These are phyloP conservation scores for Sisymbrium altissimum DNA, from an alignment of 345 rosid genomes.

Conservation along the genomic window DNA sequence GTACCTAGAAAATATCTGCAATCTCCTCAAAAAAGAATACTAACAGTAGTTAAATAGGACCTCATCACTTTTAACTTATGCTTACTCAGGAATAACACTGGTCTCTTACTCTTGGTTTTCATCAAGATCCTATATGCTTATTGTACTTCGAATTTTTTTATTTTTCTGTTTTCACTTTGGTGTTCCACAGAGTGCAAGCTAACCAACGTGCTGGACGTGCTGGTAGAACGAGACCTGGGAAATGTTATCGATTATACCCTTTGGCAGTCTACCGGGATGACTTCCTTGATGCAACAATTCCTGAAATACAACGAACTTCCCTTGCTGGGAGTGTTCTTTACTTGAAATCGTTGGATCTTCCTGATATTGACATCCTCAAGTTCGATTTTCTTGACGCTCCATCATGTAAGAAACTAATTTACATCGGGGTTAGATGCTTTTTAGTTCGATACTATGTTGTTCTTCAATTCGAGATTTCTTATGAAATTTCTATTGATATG, in stretches of 20 bases:
- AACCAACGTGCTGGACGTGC: conserved; percentile 99
- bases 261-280: conserved; percentile 69
- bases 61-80: conserved; percentile 12
- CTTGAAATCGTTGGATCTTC: conserved; percentile 88
- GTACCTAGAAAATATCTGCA: background rate
- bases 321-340: conserved; percentile 94
- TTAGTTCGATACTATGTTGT: background rate
- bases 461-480: background rate
- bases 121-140: too few species aligned
- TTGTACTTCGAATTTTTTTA: too few species aligned
- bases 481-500: background rate
- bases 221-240: conserved; percentile 96
- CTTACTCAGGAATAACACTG: background rate
- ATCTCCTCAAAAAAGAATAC: background rate
- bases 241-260: conserved; percentile 90
- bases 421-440: background rate
- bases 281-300: conserved; percentile 83
- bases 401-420: conserved; percentile 58
- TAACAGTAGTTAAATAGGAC: conserved; percentile 1
- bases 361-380: conserved; percentile 85
- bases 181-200: conserved; percentile 80
- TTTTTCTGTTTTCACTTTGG: conserved; percentile 4
- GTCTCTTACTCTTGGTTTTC: background rate
- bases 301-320: conserved; percentile 95
- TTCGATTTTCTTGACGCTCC: conserved; percentile 97